A percentile compares a stretch with the other conserved stretches of the same genome.
Evolutionary conservation across 1,284 basidiomycete genomes (phyloP).

Genomic region (Malassezia vespertilionis): DNA sequence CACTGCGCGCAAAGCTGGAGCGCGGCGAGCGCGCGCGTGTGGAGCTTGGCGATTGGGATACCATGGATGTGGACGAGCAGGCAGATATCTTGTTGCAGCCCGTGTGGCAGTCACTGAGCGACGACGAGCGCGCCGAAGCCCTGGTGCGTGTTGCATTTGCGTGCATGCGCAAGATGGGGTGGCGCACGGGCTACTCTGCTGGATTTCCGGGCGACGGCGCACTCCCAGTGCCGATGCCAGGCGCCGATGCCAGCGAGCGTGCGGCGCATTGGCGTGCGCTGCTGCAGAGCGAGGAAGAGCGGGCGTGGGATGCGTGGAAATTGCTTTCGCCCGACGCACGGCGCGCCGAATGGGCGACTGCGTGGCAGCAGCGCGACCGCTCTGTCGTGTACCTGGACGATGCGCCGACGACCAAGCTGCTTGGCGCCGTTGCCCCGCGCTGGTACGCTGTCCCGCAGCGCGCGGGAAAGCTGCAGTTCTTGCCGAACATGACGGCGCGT

Average conservation of each 20-base stretch:
- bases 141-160: constrained; percentile 23
- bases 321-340: constrained; percentile 21
- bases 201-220: constrained; percentile 26
- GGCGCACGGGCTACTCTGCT: constrained; percentile 40
- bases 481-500: constrained; percentile 74
- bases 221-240: constrained; percentile 4
- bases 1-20: constrained; percentile 8
- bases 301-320: constrained; percentile 36
- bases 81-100: constrained; percentile 22
- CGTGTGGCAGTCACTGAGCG: constrained; percentile 21
- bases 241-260: constrained; percentile 12
- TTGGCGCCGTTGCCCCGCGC: constrained; percentile 22
- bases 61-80: constrained; percentile 24
- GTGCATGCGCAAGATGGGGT: constrained; percentile 35
- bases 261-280: constrained; percentile 21
- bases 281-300: constrained; percentile 19
- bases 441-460: constrained; percentile 38
- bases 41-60: constrained; percentile 14
- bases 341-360: constrained; percentile 26
- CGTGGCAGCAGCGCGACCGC: constrained; percentile 40
- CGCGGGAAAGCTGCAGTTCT: constrained; percentile 65
- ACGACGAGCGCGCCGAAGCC: constrained; percentile 17
- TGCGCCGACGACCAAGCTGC: constrained; percentile 25
- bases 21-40: neutral
- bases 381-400: constrained; percentile 41